Conservation (phyloP, 306 rosid genomes). For the Glycine latifolia region DNA sequence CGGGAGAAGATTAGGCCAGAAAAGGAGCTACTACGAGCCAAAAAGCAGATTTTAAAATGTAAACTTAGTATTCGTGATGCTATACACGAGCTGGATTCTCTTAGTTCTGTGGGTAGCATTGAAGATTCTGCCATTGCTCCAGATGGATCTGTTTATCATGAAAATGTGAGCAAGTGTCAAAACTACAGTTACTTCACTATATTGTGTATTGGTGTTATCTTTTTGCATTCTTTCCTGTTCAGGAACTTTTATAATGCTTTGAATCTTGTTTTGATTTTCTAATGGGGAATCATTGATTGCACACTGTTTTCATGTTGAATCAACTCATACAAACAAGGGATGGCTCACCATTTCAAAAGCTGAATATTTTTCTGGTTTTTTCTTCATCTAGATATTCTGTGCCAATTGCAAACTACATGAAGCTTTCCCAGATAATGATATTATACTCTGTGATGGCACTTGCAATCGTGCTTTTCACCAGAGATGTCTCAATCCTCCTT, state of each 20-base stretch:
- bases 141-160: conserved; percentile 84
- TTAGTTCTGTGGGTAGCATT: conserved; percentile 78
- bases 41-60: conserved; percentile 80
- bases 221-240: conserved; percentile 8
- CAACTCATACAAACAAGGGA: conserved; percentile 4
- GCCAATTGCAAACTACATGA: conserved; percentile 81
- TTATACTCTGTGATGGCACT: conserved; percentile 83
- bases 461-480: conserved; percentile 92
- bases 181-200: conserved; percentile 16
- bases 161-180: conserved; percentile 62
- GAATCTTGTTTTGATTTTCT: neutral
- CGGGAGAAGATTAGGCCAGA: conserved; percentile 94
- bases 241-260: conserved; percentile 18
- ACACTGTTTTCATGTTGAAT: conserved; percentile 1
- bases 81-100: conserved; percentile 76
- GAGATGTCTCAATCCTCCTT: conserved; percentile 85
- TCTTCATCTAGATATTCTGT: conserved; percentile 72
- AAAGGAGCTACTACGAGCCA: conserved; percentile 83
- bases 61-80: conserved; percentile 87
- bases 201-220: neutral
- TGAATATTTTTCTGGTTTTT: conserved; percentile 37
- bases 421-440: conserved; percentile 77
- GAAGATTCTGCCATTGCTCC: conserved; percentile 81
- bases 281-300: neutral
- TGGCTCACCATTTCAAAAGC: conserved; percentile 7